phyloP scores from a whole-genome alignment of 2,329 filamentous ascomycete species.

The Fusarium sp. region DNA sequence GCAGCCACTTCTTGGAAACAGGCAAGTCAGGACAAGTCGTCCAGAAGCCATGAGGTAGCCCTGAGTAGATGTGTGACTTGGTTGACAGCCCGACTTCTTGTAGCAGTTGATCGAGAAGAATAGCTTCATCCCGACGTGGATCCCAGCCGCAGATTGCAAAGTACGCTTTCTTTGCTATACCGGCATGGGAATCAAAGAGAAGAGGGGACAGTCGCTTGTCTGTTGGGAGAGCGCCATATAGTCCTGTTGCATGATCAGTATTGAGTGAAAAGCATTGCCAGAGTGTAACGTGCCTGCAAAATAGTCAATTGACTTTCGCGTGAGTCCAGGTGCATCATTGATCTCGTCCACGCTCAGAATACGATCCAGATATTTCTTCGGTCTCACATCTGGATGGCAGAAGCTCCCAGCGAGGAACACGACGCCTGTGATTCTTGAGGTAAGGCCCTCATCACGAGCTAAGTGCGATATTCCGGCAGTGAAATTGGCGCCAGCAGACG shows the following conservation, averaged over 20 bases:
- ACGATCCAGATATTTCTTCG: constrained; percentile 49
- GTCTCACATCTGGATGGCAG: constrained; percentile 53
- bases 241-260: constrained; percentile 17
- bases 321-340: constrained; percentile 47
- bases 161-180: constrained; percentile 49
- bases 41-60: constrained; percentile 55
- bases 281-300: constrained; percentile 41
- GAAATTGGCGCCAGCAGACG: constrained; percentile 63
- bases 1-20: constrained; percentile 46
- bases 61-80: constrained; percentile 54
- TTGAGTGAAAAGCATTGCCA: not conserved
- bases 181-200: constrained; percentile 46
- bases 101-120: constrained; percentile 56
- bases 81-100: constrained; percentile 47
- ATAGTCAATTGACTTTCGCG: constrained; percentile 50
- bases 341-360: constrained; percentile 53
- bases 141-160: constrained; percentile 61
- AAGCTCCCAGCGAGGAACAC: constrained; percentile 59
- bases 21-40: constrained; percentile 51
- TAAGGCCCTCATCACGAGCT: constrained; percentile 50
- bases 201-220: constrained; percentile 54
- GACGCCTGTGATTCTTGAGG: constrained; percentile 56
- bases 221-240: constrained; percentile 43
- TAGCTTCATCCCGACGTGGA: constrained; percentile 59
- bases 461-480: constrained; percentile 57